A percentile compares a stretch with the other conserved stretches of the same genome.
Evolutionary conservation across 495 filamentous ascomycete species (phyloP).

Genomic region (Hyphodiscus hymeniophilus): DNA sequence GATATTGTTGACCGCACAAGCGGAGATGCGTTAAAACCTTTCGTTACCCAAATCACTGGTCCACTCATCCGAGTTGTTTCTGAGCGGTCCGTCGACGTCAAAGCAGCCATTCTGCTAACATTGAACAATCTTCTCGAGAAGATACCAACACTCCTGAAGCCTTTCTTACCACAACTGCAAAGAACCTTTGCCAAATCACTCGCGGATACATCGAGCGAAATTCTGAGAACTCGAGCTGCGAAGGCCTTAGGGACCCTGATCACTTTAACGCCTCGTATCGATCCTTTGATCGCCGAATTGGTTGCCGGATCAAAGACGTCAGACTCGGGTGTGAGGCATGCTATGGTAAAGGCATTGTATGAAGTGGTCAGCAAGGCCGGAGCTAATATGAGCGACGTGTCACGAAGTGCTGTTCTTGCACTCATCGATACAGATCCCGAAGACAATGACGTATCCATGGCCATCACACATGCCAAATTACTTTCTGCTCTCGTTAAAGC

Average conservation of each 20-base stretch:
- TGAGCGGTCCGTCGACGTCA: conserved; percentile 89
- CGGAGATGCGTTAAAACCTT: conserved; percentile 75
- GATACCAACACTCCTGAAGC: conserved; percentile 91
- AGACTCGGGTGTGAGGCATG: conserved; percentile 82
- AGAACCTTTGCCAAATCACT: conserved; percentile 93
- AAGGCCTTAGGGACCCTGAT: conserved; percentile 94
- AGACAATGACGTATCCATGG: conserved; percentile 64
- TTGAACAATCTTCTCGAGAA: conserved; percentile 94
- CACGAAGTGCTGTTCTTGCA: conserved; percentile 68
- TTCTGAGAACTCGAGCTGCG: conserved; percentile 80
- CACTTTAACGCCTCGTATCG: conserved; percentile 89
- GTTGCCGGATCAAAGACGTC: conserved; percentile 88
- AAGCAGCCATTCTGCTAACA: conserved; percentile 87
- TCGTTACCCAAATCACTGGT: conserved; percentile 95
- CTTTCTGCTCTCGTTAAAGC: conserved; percentile 85
- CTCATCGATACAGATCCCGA: conserved; percentile 81
- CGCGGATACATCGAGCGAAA: conserved; percentile 86
- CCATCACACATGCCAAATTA: conserved; percentile 80
- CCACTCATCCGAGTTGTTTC: conserved; percentile 96
- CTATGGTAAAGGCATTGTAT: conserved; percentile 95
- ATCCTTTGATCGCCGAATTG: conserved; percentile 77
- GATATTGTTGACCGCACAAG: conserved; percentile 90
- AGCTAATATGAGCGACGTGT: conserved; percentile 85
- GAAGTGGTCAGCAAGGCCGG: conserved; percentile 95
- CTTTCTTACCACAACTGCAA: conserved; percentile 94